These are phyloP conservation scores for Chrysanthemum seticuspe DNA, from an alignment of 129 eudicot species.

Conservation along the genomic window DNA sequence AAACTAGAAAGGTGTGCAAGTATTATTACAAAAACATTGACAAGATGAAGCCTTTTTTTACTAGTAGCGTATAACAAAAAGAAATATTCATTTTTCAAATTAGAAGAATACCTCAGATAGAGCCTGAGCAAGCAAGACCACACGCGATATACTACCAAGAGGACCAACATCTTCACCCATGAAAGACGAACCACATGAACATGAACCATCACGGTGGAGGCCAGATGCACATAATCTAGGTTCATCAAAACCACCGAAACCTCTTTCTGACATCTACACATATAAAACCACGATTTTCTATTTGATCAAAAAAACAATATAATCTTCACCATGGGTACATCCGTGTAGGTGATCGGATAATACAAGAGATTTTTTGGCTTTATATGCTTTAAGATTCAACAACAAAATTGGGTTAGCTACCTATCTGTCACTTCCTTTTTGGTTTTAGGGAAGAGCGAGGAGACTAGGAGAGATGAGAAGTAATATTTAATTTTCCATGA, in stretches of 20 bases:
- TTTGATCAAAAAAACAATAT: neutral
- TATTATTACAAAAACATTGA: too few relatives aligned
- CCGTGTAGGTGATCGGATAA: neutral
- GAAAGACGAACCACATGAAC: conserved; percentile 62
- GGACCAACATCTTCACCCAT: conserved; percentile 59
- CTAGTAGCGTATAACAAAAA: neutral
- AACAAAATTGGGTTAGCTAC: neutral
- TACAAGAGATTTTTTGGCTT: neutral
- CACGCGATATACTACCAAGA: conserved; percentile 69
- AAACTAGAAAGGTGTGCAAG: neutral
- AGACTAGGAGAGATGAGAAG: conserved; percentile 26
- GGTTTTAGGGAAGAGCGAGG: conserved; percentile 24
- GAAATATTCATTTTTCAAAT: neutral
- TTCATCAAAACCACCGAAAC: conserved; percentile 43
- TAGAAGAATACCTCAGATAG: conserved; percentile 66
- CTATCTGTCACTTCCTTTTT: conserved; percentile 14
- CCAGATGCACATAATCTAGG: conserved; percentile 61
- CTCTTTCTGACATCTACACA: conserved; percentile 65
- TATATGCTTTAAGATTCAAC: neutral
- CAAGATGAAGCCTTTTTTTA: neutral
- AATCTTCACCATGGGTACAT: conserved; percentile 8
- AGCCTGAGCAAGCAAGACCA: conserved; percentile 83
- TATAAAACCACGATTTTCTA: conserved; percentile 19
- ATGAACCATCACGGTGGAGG: conserved; percentile 65
- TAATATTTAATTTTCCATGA: conserved; percentile 22